Base-by-base conservation (phyloP, 2,329 filamentous ascomycete genomes). In the Raffaelea ambrosiae region DNA sequence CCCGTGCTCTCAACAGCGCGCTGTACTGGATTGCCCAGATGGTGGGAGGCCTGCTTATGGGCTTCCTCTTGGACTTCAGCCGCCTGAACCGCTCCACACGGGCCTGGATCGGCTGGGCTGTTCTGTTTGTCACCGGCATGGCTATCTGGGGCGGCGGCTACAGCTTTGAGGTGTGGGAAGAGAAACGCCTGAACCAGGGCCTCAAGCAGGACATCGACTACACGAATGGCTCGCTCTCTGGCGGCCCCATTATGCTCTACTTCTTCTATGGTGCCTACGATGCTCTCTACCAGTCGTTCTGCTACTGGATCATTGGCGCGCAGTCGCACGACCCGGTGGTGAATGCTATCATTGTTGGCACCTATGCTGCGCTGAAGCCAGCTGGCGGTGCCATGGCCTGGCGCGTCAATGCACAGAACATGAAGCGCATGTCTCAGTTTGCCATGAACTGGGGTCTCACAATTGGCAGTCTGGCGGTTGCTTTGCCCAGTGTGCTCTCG, bases 221-320 rank as follows among this genome's bases (percentile, higher is more conserved):
- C 46, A 52, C 43, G 38, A 22, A 54, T n/a, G 47, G 47, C 33
- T 10, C 22, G 8, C 23, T 20, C 16, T 47, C 49, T 2, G 41
- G 48, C 3, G 50, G 52, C 7, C 52, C 81, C 10, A 82, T 86
- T 56, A 77, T 84, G 56, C 66, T 86, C 14, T 85, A 84, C 67
- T 80, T 85, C 59, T 84, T 83, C 64, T 86, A 84, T 59, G 82
- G 83, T 38, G 73, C 78, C 52, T 83, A 80, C 57, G 83, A 86
- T 59, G 79, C 81, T 2, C 69, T 80, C 18, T 85, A 79, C 79
- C 81, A 85, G 61, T 77, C 75, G 3, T 74, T 68, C 53, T 76
- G 79, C 45, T 83, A 84, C 67, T 84, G 79, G 79, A 57, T 72
- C n/a, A 68, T 73, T 47, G 69, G 70, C 11, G 66, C 70, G 2